phyloP scores from a whole-genome alignment of 352 stramenopile genomes.

The Aphanomyces euteiches region DNA sequence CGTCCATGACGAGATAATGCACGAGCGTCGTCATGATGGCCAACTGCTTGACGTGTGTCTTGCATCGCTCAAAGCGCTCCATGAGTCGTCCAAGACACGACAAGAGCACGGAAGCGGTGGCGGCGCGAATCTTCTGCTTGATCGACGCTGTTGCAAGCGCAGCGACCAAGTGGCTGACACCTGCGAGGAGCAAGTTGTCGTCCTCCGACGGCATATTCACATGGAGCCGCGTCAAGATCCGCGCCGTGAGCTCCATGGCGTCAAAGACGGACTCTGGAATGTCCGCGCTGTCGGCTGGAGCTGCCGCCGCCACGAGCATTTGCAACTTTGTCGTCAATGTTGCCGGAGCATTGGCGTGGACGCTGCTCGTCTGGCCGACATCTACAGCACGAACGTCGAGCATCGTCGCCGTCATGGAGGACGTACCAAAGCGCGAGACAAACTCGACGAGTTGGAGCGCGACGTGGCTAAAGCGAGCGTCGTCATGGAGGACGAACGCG shows the following conservation, averaged over 20 bases:
- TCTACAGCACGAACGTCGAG: not conserved
- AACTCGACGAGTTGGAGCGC: constrained; percentile 12
- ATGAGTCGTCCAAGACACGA: constrained; percentile 21
- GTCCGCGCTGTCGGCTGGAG: not conserved
- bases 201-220: constrained; percentile 10
- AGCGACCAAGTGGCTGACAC: not conserved
- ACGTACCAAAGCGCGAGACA: not conserved
- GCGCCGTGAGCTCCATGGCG: not conserved
- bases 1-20: constrained; percentile 25
- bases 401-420: not conserved
- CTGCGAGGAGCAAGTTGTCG: not conserved
- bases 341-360: not conserved
- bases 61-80: not conserved
- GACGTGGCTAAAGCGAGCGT: not conserved
- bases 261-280: not conserved
- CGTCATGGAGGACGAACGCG: constrained; percentile 4
- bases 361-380: not conserved
- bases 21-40: constrained; percentile 12
- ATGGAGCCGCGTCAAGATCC: constrained; percentile 6
- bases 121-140: not conserved
- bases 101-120: constrained; percentile 11
- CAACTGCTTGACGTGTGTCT: not conserved
- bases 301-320: not conserved
- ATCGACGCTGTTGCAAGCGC: not conserved
- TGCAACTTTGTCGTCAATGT: constrained; percentile 4